Percentiles rank a stretch among this genome's conserved stretches.
Conservation (phyloP, 225 moss, liverwort and hornwort genomes). For the Climacium dendroides region DNA sequence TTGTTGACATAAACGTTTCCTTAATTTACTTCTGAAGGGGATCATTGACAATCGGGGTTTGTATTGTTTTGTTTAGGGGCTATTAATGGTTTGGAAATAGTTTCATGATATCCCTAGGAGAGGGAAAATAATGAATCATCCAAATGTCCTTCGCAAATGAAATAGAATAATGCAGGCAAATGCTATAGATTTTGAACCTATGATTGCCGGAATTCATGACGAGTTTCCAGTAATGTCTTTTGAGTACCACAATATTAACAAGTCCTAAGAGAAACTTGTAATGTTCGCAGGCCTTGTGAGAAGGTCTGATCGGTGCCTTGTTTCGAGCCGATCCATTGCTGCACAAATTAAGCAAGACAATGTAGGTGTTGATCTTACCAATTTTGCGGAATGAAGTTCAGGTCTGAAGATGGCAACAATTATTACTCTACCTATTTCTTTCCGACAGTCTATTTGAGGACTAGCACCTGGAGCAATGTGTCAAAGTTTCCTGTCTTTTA, state of each 20-base stretch:
- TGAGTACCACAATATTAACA: background rate
- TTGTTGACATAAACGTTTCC: background rate
- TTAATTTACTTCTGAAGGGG: background rate
- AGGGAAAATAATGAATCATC: background rate
- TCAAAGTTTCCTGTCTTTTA: background rate
- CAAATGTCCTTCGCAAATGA: background rate
- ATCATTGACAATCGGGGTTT: background rate
- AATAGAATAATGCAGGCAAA: background rate
- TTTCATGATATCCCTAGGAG: background rate
- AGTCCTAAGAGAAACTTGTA: background rate
- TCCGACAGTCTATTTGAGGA: background rate
- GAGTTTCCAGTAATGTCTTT: background rate
- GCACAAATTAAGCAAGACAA: slow-evolving; percentile 42
- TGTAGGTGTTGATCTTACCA: slow-evolving; percentile 4
- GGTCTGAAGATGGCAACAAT: background rate
- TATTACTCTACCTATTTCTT: background rate
- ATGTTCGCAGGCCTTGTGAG: slow-evolving; percentile 18
- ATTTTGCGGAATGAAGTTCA: slow-evolving; percentile 10
- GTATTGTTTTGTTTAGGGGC: background rate
- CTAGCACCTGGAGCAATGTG: too few relatives aligned
- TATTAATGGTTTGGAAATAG: background rate
- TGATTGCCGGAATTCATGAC: background rate
- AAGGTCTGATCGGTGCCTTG: slow-evolving; percentile 26
- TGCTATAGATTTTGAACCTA: background rate
- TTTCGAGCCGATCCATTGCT: slow-evolving; percentile 46